Percentiles rank a stretch among this genome's conserved stretches.
Conservation (phyloP, 371 early-diverging fungal species). For the Batrachochytrium dendrobatidis region DNA sequence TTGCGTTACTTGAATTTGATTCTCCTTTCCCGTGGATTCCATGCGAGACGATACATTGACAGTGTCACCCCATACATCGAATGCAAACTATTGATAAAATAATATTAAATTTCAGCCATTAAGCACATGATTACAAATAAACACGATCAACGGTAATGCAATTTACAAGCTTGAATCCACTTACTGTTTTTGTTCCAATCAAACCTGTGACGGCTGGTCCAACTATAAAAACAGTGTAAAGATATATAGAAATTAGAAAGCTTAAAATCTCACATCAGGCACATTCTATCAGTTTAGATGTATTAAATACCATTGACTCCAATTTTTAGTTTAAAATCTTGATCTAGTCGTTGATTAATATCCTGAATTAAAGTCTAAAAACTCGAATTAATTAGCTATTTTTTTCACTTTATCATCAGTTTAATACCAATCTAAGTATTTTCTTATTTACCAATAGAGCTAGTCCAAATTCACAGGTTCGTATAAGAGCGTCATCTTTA, state of each 20-base stretch:
- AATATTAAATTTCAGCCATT: not conserved
- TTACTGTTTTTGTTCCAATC: constrained; percentile 23
- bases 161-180: not conserved
- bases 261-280: not conserved
- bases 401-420: not conserved
- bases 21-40: constrained; percentile 19
- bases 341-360: not conserved
- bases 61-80: constrained; percentile 30
- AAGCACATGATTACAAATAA: not conserved
- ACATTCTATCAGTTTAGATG: not conserved
- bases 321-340: not conserved
- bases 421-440: not conserved
- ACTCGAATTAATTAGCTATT: not conserved
- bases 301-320: not conserved
- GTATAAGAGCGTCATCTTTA: not conserved
- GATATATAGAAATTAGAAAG: not conserved
- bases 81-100: constrained; percentile 29
- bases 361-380: not conserved
- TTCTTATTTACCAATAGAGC: not conserved
- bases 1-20: constrained; percentile 25
- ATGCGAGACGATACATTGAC: constrained; percentile 22
- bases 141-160: not conserved
- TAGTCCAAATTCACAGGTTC: not conserved
- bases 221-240: too few relatives aligned
- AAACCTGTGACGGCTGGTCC: constrained; percentile 30